These are phyloP conservation scores for Anisodus tanguticus DNA, from an alignment of 257 asterid species.

Conservation along the genomic window DNA sequence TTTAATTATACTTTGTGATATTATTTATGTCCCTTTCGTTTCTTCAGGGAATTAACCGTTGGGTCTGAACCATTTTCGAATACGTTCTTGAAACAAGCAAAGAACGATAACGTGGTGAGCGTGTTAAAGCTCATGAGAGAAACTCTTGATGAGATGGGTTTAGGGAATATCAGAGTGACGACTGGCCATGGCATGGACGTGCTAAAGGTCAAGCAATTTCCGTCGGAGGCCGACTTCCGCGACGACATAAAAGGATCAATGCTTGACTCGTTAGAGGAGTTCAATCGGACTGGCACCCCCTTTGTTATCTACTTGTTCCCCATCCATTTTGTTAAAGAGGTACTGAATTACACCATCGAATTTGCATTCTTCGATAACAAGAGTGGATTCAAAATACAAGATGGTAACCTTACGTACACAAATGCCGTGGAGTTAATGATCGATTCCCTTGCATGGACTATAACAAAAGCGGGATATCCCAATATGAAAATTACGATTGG, in stretches of 20 bases:
- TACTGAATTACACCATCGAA: conserved; percentile 35
- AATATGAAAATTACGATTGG: conserved; percentile 41
- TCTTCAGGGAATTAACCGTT: neutral
- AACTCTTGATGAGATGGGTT: neutral
- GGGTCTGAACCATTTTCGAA: conserved; percentile 23
- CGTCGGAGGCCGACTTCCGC: conserved; percentile 49
- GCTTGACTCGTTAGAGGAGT: conserved; percentile 26
- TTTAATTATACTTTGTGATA: neutral
- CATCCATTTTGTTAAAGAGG: conserved; percentile 37
- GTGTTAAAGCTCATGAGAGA: conserved; percentile 12
- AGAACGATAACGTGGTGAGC: neutral
- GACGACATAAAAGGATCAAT: conserved; percentile 41
- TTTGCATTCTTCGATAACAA: conserved; percentile 48
- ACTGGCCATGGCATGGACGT: conserved; percentile 39
- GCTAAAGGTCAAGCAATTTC: conserved; percentile 19
- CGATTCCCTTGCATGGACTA: conserved; percentile 46
- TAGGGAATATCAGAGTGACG: conserved; percentile 1
- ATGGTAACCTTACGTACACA: conserved; percentile 39
- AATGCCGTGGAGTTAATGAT: conserved; percentile 52
- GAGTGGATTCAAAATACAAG: conserved; percentile 29
- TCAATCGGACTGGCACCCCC: neutral
- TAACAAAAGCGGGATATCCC: conserved; percentile 44
- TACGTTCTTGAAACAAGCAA: neutral
- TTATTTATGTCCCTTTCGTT: neutral
- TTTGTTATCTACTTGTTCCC: conserved; percentile 34